These are phyloP conservation scores for Pestalotiopsis sp. DNA, from an alignment of 2,329 filamentous ascomycete species.

Conservation along the genomic window DNA sequence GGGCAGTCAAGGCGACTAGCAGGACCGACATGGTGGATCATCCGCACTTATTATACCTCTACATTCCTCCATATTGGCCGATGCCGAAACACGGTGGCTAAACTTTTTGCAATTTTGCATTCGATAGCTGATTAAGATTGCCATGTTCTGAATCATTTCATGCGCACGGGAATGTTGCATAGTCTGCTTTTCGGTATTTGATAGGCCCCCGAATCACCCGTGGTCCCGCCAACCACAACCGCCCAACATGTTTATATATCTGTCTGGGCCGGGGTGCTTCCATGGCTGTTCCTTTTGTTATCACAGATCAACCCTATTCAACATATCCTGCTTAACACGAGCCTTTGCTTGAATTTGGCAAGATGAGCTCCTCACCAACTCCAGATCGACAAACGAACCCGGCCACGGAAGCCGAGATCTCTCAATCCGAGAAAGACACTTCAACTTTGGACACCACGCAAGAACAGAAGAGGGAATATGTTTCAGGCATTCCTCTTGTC, in stretches of 20 bases:
- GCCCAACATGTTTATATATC: too few species aligned
- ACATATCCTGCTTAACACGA: neutral
- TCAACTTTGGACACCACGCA: neutral
- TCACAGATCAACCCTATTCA: neutral
- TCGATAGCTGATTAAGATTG: too few species aligned
- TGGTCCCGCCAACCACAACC: too few species aligned
- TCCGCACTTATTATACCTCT: neutral
- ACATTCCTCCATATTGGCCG: neutral
- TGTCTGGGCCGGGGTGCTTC: too few species aligned
- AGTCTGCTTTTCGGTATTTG: too few species aligned
- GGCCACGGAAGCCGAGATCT: neutral
- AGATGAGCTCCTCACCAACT: neutral
- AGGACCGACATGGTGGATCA: neutral
- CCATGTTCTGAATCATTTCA: too few species aligned
- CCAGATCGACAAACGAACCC: neutral
- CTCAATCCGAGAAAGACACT: neutral
- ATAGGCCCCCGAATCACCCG: too few species aligned
- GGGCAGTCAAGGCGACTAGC: neutral
- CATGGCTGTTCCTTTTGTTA: too few species aligned
- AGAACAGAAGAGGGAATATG: neutral
- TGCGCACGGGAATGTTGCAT: too few species aligned
- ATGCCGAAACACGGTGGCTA: too few species aligned
- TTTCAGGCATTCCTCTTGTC: neutral
- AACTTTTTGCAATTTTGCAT: too few species aligned
- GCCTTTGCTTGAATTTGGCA: neutral